Conservation (phyloP, 2,329 filamentous ascomycete genomes). For the Fusarium bactridioides region DNA sequence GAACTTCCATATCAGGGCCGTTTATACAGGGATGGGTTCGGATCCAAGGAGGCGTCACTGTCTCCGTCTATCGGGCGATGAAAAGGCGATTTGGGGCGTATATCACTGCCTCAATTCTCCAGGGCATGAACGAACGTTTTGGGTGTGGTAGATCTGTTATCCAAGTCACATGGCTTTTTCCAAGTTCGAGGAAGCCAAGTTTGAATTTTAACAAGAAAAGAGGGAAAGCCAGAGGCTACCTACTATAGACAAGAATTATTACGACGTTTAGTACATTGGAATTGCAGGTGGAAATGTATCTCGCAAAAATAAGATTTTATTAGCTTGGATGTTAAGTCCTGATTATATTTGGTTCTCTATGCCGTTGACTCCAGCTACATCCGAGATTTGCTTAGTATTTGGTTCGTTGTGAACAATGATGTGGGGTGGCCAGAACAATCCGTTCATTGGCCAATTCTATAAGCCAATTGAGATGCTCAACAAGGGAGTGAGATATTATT, state of each 20-base stretch:
- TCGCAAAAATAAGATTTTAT: background rate
- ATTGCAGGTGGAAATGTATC: background rate
- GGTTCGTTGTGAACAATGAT: too few relatives aligned
- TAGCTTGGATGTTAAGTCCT: background rate
- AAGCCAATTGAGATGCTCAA: background rate
- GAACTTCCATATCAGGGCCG: background rate
- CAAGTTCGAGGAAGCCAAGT: constrained; percentile 14
- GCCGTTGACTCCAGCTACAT: background rate
- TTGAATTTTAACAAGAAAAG: constrained; percentile 32
- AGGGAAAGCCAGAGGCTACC: constrained; percentile 10
- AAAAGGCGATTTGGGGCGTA: constrained; percentile 1
- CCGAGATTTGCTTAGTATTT: background rate
- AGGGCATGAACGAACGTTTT: constrained; percentile 24
- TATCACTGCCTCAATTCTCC: constrained; percentile 3
- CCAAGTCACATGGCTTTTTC: constrained; percentile 38
- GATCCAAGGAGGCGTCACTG: constrained; percentile 16
- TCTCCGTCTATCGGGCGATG: background rate
- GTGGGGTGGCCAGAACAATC: too few relatives aligned
- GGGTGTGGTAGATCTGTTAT: constrained; percentile 38
- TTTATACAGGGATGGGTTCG: constrained; percentile 13
- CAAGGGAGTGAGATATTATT: too few relatives aligned
- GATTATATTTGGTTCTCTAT: background rate
- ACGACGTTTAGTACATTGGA: constrained; percentile 12
- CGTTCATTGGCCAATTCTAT: background rate
- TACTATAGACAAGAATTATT: constrained; percentile 27